phyloP scores from a whole-genome alignment of 2,329 filamentous ascomycete genomes.

The Diplodia scrobiculata region DNA sequence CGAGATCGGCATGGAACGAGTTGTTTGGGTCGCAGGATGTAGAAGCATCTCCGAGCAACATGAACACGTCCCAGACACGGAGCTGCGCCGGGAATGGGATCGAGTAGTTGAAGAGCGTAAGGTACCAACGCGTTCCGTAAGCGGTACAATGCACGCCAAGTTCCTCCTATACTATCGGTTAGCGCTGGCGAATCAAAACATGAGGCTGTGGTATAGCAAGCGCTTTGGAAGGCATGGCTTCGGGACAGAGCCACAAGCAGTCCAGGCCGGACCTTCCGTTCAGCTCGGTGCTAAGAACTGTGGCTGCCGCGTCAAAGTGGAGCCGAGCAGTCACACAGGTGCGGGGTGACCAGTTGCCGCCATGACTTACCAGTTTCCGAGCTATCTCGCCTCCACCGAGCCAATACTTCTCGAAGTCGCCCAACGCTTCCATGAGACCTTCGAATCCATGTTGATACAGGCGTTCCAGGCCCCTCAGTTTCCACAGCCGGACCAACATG shows the following conservation, averaged over 20 bases:
- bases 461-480: slow-evolving; percentile 78
- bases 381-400: slow-evolving; percentile 75
- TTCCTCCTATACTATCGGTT: slow-evolving; percentile 58
- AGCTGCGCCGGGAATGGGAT: slow-evolving; percentile 93
- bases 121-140: slow-evolving; percentile 97
- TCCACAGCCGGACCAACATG: slow-evolving; percentile 95
- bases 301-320: not conserved
- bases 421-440: slow-evolving; percentile 81
- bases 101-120: slow-evolving; percentile 95
- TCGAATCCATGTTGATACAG: slow-evolving; percentile 83
- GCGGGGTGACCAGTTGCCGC: not conserved
- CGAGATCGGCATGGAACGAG: slow-evolving; percentile 62
- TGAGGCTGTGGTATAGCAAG: not conserved
- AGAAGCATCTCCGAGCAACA: slow-evolving; percentile 75
- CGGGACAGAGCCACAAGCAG: not conserved
- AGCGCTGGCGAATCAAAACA: slow-evolving; percentile 31
- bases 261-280: slow-evolving; percentile 3
- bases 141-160: slow-evolving; percentile 81
- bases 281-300: slow-evolving; percentile 10
- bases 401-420: slow-evolving; percentile 85
- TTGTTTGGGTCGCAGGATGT: slow-evolving; percentile 32
- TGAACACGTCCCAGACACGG: slow-evolving; percentile 96
- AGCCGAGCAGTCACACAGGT: slow-evolving; percentile 1
- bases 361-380: slow-evolving; percentile 69
- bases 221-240: not conserved